Percentiles rank a stretch among this genome's conserved stretches.
These are phyloP conservation scores for Rhodotorula babjevae DNA, from an alignment of 768 basidiomycete species.

Conservation along the genomic window DNA sequence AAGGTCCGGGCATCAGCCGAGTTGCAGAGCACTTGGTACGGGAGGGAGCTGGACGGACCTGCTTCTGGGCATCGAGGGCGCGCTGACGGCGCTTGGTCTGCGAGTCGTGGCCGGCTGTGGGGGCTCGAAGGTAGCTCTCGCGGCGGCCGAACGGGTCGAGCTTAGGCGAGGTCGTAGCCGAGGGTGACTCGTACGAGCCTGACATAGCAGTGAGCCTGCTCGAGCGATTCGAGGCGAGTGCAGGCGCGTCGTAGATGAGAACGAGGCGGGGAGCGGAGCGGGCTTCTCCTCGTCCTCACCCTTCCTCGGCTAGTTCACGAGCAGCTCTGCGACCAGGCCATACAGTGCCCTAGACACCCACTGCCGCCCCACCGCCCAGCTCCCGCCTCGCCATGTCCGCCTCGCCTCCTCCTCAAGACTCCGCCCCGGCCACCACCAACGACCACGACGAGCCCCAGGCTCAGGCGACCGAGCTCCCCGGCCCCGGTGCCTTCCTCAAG, in stretches of 20 bases:
- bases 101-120: not conserved
- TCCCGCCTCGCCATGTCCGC: slow-evolving; percentile 12
- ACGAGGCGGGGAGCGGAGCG: too few species aligned
- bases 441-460: slow-evolving; percentile 1
- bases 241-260: too few species aligned
- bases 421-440: not conserved
- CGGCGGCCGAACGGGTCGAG: slow-evolving; percentile 14
- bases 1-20: not conserved
- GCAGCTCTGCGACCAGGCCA: too few species aligned
- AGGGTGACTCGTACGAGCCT: not conserved
- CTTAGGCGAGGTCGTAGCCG: not conserved
- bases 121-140: not conserved
- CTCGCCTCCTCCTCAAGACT: not conserved
- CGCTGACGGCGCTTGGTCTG: slow-evolving; percentile 1
- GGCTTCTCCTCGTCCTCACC: too few species aligned
- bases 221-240: too few species aligned
- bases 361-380: not conserved
- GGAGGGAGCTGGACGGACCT: not conserved
- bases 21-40: rapidly evolving
- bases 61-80: slow-evolving; percentile 27
- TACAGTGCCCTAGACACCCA: too few species aligned
- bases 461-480: slow-evolving; percentile 28
- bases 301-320: too few species aligned
- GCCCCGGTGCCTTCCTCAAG: slow-evolving; percentile 43
- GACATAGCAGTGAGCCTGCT: too few species aligned